Evolutionary conservation across 306 rosid genomes (phyloP).

Genomic region (Corylus americana): DNA sequence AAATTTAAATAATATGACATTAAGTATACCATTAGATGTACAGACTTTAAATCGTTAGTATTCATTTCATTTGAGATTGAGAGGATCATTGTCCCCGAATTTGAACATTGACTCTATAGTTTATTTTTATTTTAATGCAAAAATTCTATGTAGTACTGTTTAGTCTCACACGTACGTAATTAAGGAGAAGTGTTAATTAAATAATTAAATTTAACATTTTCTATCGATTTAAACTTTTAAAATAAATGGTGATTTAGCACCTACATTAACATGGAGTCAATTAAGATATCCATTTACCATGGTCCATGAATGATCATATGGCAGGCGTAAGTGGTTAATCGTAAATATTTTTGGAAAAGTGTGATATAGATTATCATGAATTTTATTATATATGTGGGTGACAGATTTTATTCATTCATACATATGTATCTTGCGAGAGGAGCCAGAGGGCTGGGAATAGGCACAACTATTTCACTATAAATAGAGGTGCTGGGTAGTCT

Average conservation of each 20-base stretch:
- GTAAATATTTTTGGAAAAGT: neutral
- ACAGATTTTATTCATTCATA: conserved; percentile 4
- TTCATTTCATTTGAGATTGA: too few species aligned
- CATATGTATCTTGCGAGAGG: conserved; percentile 10
- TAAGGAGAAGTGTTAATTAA: too few species aligned
- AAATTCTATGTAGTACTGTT: too few species aligned
- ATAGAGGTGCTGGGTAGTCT: conserved; percentile 26
- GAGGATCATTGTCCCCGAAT: too few species aligned
- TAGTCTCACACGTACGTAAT: too few species aligned
- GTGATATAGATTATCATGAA: conserved; percentile 12
- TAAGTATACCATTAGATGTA: too few species aligned
- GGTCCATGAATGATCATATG: neutral
- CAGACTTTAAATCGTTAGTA: too few species aligned
- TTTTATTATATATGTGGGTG: neutral
- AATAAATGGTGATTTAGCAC: neutral
- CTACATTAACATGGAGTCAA: neutral
- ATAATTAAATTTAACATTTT: too few species aligned
- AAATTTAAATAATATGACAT: too few species aligned
- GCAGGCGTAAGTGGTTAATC: neutral
- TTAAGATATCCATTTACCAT: neutral
- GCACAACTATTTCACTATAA: conserved; percentile 42
- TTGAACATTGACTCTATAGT: too few species aligned
- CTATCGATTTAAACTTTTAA: too few species aligned
- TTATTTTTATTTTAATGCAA: too few species aligned
- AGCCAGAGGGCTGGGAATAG: neutral